Conservation (phyloP, 352 stramenopile genomes). For the Vaucheria bursata region DNA sequence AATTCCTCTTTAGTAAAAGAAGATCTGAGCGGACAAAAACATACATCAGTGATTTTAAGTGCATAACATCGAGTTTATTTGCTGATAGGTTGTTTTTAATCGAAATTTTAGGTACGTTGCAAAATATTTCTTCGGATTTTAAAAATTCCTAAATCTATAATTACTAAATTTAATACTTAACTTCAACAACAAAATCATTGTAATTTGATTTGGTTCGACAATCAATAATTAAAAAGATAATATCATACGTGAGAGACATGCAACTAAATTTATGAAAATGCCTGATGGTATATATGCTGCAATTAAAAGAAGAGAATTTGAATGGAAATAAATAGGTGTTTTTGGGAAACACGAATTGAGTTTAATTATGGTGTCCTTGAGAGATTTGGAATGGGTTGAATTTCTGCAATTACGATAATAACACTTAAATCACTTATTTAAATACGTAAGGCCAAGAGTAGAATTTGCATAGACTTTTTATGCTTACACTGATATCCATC, state of each 20-base stretch:
- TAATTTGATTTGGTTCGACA: too few relatives aligned
- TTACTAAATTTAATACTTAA: too few relatives aligned
- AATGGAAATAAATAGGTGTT: background rate
- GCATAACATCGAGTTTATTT: background rate
- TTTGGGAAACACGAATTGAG: background rate
- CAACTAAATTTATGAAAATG: too few relatives aligned
- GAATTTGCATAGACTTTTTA: background rate
- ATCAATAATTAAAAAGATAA: too few relatives aligned
- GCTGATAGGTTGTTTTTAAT: background rate
- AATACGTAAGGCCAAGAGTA: background rate
- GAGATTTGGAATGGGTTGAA: background rate
- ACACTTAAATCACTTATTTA: background rate
- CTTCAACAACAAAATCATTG: too few relatives aligned
- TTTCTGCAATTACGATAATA: background rate
- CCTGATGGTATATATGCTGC: background rate
- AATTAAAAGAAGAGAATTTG: background rate
- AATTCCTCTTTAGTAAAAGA: background rate
- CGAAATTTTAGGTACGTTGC: too few relatives aligned
- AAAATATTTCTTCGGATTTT: too few relatives aligned
- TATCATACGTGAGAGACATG: too few relatives aligned
- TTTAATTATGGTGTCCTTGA: background rate
- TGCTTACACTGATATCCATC: background rate
- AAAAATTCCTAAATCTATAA: too few relatives aligned
- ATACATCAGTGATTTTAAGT: background rate
- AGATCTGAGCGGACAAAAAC: background rate